These are phyloP conservation scores for Plasmopara viticola DNA, from an alignment of 352 stramenopile species.

Conservation along the genomic window DNA sequence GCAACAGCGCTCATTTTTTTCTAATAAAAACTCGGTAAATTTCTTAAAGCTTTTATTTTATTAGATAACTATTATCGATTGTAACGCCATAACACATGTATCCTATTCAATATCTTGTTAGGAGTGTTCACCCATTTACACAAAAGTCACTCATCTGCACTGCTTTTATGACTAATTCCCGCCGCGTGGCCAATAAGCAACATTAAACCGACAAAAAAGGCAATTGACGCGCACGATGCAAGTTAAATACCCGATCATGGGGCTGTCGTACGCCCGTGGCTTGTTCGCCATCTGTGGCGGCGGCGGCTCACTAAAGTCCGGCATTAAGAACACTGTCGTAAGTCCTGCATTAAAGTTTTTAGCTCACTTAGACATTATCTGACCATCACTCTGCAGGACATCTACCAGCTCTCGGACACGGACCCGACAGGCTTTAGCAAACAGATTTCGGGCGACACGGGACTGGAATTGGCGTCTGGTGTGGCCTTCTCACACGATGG, in stretches of 20 bases:
- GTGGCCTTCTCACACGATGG: slow-evolving; percentile 74
- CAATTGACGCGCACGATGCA: slow-evolving; percentile 35
- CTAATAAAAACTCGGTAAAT: too few relatives aligned
- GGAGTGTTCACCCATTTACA: background rate
- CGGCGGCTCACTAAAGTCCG: slow-evolving; percentile 74
- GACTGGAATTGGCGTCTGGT: slow-evolving; percentile 60
- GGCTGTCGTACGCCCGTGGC: slow-evolving; percentile 61
- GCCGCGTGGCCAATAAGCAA: slow-evolving; percentile 8
- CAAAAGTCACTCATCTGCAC: background rate
- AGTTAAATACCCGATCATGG: slow-evolving; percentile 84
- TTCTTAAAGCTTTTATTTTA: too few relatives aligned
- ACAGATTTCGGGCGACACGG: slow-evolving; percentile 65
- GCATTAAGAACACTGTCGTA: slow-evolving; percentile 84
- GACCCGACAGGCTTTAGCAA: slow-evolving; percentile 63
- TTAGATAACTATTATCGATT: too few relatives aligned
- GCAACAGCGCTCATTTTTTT: too few relatives aligned
- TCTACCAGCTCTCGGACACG: slow-evolving; percentile 61
- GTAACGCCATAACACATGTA: too few relatives aligned
- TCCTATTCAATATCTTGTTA: too few relatives aligned
- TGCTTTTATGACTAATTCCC: slow-evolving; percentile 2
- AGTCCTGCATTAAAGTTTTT: slow-evolving; percentile 8
- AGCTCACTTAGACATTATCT: slow-evolving; percentile 3
- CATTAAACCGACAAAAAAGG: background rate
- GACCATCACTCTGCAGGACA: slow-evolving; percentile 34
- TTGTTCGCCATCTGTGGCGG: slow-evolving; percentile 79